Percentiles rank a stretch among this genome's conserved stretches.
Evolutionary conservation across 1,284 basidiomycete genomes (phyloP).

Genomic region (Rhodotorula sp.): DNA sequence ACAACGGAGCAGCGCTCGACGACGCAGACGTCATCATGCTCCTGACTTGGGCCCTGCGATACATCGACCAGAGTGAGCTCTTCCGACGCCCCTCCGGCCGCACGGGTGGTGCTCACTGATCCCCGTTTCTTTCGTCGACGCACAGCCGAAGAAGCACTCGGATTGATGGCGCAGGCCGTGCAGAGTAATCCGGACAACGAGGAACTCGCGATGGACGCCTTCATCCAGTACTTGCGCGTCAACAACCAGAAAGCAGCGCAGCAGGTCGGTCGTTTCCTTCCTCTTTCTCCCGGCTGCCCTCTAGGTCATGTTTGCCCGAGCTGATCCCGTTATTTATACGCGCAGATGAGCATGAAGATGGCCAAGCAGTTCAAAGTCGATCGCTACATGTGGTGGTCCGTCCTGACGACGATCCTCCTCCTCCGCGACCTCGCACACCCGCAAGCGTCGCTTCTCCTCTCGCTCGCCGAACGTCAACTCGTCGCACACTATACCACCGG

Average conservation of each 20-base stretch:
- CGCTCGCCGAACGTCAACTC: constrained; percentile 53
- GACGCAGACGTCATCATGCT: constrained; percentile 52
- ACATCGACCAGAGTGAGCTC: constrained; percentile 68
- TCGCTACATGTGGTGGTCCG: constrained; percentile 76
- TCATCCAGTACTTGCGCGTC: constrained; percentile 56
- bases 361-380: constrained; percentile 73
- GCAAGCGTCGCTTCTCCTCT: constrained; percentile 62
- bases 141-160: constrained; percentile 43
- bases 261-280: constrained; percentile 38
- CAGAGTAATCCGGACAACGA: constrained; percentile 69
- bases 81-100: background rate
- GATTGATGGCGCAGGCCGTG: constrained; percentile 46
- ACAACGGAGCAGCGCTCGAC: constrained; percentile 66
- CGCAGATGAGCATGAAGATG: constrained; percentile 55
- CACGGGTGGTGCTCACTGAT: background rate
- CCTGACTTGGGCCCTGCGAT: constrained; percentile 58
- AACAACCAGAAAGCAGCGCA: constrained; percentile 45
- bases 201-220: constrained; percentile 74
- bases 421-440: constrained; percentile 67
- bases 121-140: background rate
- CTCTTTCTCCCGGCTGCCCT: background rate
- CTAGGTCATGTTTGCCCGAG: background rate
- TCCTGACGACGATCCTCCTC: constrained; percentile 71
- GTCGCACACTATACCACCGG: constrained; percentile 8
- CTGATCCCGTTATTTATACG: background rate